phyloP scores from a whole-genome alignment of 352 stramenopile genomes.

The Lagenidium sp. region DNA sequence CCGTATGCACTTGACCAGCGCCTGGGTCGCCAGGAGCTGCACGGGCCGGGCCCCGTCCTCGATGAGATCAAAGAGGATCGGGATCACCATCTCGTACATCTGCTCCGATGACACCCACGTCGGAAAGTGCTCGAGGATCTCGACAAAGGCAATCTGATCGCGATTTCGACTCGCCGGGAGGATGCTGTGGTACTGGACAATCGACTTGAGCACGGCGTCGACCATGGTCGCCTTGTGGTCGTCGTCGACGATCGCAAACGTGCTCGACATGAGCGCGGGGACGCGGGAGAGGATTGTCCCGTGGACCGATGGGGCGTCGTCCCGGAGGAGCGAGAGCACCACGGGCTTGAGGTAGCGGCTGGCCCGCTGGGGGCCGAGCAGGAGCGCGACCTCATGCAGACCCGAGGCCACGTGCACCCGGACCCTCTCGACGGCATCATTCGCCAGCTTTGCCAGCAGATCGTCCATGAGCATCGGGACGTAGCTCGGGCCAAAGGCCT shows the following conservation, averaged over 20 bases:
- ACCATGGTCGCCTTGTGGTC: conserved; percentile 52
- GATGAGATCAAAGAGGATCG: conserved; percentile 71
- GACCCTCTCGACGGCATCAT: conserved; percentile 16
- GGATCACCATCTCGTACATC: conserved; percentile 66
- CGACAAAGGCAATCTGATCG: conserved; percentile 58
- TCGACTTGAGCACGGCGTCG: conserved; percentile 48
- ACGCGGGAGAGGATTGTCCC: conserved; percentile 45
- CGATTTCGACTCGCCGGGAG: conserved; percentile 53
- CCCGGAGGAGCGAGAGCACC: conserved; percentile 44
- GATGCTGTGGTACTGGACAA: conserved; percentile 69
- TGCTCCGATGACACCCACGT: conserved; percentile 45
- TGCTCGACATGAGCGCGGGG: conserved; percentile 35
- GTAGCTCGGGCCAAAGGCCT: conserved; percentile 52
- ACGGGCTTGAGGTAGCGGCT: conserved; percentile 55
- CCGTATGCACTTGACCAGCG: conserved; percentile 58
- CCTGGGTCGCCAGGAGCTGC: conserved; percentile 52
- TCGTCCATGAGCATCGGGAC: conserved; percentile 62
- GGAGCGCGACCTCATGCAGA: conserved; percentile 59
- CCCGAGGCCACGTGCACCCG: conserved; percentile 55
- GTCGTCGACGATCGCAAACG: conserved; percentile 40
- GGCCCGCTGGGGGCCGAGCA: conserved; percentile 51
- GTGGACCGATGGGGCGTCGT: conserved; percentile 52
- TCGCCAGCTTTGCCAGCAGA: conserved; percentile 39
- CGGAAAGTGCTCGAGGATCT: conserved; percentile 49
- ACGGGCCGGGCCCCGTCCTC: conserved; percentile 69